Evolutionary conservation across 2,329 filamentous ascomycete genomes (phyloP).

Genomic region (Trichoderma sp.): DNA sequence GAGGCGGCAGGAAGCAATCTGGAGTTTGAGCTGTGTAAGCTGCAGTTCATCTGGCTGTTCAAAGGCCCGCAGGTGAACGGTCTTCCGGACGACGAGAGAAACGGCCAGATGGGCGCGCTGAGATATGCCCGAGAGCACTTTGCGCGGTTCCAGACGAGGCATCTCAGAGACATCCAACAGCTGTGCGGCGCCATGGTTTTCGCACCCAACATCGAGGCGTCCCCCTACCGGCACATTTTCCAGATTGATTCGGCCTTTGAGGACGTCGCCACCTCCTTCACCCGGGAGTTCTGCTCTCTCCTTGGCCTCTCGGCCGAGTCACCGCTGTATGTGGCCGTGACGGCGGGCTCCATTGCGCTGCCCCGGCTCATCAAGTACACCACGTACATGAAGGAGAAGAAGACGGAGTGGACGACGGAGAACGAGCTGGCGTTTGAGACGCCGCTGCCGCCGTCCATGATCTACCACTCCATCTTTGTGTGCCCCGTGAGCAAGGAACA

Average conservation of each 20-base stretch:
- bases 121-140: slow-evolving; percentile 78
- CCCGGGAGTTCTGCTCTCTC: slow-evolving; percentile 89
- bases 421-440: slow-evolving; percentile 85
- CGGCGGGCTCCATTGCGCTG: slow-evolving; percentile 87
- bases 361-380: slow-evolving; percentile 88
- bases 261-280: slow-evolving; percentile 85
- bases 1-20: slow-evolving; percentile 86
- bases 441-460: slow-evolving; percentile 60
- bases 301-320: slow-evolving; percentile 88
- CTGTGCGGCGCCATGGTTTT: slow-evolving; percentile 82
- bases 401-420: slow-evolving; percentile 91
- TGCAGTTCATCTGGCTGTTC: slow-evolving; percentile 90
- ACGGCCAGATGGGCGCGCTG: slow-evolving; percentile 67
- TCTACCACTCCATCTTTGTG: slow-evolving; percentile 96
- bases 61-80: slow-evolving; percentile 61
- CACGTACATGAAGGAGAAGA: slow-evolving; percentile 81
- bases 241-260: slow-evolving; percentile 75
- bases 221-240: slow-evolving; percentile 80
- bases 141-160: slow-evolving; percentile 70
- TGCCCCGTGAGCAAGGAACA: slow-evolving; percentile 97
- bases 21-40: slow-evolving; percentile 88
- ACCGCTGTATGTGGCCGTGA: slow-evolving; percentile 88
- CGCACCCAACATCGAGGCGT: slow-evolving; percentile 69
- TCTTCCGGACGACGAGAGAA: slow-evolving; percentile 54
- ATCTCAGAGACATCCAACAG: slow-evolving; percentile 77